Evolutionary conservation across 2,329 filamentous ascomycete species (phyloP).

Genomic region (Penicillium sp.): DNA sequence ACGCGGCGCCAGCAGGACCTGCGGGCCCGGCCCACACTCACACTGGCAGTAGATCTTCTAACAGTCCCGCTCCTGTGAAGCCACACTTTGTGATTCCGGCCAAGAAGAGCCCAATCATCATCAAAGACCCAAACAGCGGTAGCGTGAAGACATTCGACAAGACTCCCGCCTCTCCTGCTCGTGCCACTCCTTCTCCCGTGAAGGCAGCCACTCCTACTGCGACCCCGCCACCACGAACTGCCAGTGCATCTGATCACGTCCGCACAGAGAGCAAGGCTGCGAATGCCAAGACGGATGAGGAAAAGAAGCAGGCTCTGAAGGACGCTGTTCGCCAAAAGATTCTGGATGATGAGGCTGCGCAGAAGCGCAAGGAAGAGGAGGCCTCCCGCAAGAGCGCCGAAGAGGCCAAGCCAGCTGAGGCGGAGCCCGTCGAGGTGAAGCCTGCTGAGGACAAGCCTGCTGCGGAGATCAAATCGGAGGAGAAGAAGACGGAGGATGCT

Average conservation of each 20-base stretch:
- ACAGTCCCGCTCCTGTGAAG: constrained; percentile 54
- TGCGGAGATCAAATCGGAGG: constrained; percentile 4
- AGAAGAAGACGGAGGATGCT: constrained; percentile 27
- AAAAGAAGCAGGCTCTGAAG: constrained; percentile 73
- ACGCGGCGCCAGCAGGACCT: constrained; percentile 48
- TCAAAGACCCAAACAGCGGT: constrained; percentile 78
- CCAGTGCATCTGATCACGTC: constrained; percentile 60
- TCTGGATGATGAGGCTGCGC: constrained; percentile 52
- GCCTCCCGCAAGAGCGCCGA: constrained; percentile 39
- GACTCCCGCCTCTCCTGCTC: constrained; percentile 56
- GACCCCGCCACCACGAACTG: constrained; percentile 72
- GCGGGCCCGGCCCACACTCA: constrained; percentile 43
- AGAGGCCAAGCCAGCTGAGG: constrained; percentile 37
- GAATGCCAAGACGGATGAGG: constrained; percentile 63
- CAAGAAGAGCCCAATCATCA: constrained; percentile 71
- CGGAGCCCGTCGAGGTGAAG: constrained; percentile 31
- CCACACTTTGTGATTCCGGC: constrained; percentile 56
- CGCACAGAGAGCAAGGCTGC: constrained; percentile 63
- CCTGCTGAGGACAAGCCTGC: constrained; percentile 28
- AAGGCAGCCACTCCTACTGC: constrained; percentile 64
- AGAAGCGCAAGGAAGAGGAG: constrained; percentile 45
- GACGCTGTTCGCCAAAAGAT: constrained; percentile 47
- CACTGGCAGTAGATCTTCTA: constrained; percentile 51
- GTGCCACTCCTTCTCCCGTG: constrained; percentile 52
- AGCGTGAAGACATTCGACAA: constrained; percentile 65